Percentiles rank a stretch among this genome's conserved stretches.
Evolutionary conservation across 352 stramenopile genomes (phyloP).

Genomic region (Detonula confervacea): DNA sequence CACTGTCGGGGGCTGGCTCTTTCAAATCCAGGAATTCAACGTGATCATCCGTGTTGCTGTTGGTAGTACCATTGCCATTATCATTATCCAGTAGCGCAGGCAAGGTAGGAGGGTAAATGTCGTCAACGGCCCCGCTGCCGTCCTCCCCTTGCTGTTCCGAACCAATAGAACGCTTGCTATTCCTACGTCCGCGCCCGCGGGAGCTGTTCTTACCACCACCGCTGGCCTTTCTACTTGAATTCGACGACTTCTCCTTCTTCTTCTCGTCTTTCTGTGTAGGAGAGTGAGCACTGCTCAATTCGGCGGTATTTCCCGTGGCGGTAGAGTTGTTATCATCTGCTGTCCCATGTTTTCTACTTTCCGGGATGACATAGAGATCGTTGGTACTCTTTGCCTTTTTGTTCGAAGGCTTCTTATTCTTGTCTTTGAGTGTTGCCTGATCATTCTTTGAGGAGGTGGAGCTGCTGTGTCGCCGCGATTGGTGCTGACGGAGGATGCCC

Average conservation of each 20-base stretch:
- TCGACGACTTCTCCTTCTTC: neutral
- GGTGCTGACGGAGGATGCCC: neutral
- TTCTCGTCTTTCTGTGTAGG: neutral
- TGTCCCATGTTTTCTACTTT: neutral
- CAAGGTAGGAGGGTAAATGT: neutral
- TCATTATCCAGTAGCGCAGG: neutral
- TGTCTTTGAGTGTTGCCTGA: no score
- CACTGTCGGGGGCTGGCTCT: constrained; percentile 15
- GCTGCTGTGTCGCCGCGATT: neutral
- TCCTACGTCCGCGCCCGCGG: no score
- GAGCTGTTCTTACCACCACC: neutral
- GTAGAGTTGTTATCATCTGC: neutral
- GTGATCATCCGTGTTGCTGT: neutral
- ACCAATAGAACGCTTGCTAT: no score
- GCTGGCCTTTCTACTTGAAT: no score
- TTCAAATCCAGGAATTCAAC: constrained; percentile 31
- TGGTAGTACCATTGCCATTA: neutral
- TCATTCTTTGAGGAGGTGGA: neutral
- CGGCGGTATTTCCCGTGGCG: neutral
- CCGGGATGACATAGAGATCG: neutral
- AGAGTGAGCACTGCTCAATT: neutral
- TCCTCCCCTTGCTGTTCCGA: no score
- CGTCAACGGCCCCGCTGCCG: no score
- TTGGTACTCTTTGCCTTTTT: no score
- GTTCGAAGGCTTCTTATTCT: neutral